Conservation (phyloP, 2,329 filamentous ascomycete species). For the Talaromyces sp. region DNA sequence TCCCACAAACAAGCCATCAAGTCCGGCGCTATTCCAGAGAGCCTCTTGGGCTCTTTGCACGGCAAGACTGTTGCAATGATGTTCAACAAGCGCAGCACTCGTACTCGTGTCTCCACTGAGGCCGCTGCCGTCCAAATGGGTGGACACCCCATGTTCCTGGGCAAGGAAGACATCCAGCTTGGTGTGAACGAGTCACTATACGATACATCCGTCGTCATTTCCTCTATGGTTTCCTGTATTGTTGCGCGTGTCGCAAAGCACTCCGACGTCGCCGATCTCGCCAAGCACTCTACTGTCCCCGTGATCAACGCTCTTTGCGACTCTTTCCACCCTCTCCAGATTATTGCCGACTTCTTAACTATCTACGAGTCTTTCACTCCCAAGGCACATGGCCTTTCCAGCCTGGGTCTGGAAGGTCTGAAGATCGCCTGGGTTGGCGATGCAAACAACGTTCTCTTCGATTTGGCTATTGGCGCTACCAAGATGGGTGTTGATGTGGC, state of each 20-base stretch:
- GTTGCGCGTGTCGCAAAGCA: constrained; percentile 78
- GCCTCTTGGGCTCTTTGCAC: constrained; percentile 64
- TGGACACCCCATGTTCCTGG: constrained; percentile 94
- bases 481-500: constrained; percentile 86
- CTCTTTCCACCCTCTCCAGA: constrained; percentile 91
- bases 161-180: constrained; percentile 93
- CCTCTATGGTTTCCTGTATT: constrained; percentile 86
- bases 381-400: constrained; percentile 39
- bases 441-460: constrained; percentile 95
- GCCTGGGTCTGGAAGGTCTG: constrained; percentile 74
- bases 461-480: constrained; percentile 82
- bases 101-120: constrained; percentile 92
- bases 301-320: constrained; percentile 89
- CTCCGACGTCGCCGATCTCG: constrained; percentile 71
- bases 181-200: constrained; percentile 93
- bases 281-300: constrained; percentile 73
- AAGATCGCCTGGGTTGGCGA: constrained; percentile 97
- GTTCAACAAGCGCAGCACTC: constrained; percentile 94
- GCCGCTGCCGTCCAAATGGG: constrained; percentile 85
- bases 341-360: constrained; percentile 90
- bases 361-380: constrained; percentile 76
- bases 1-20: constrained; percentile 78
- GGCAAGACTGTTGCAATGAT: constrained; percentile 90
- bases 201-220: constrained; percentile 89
- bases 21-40: constrained; percentile 61